Evolutionary conservation across 2,329 filamentous ascomycete species (phyloP), one percentile per base, ranked within the genome.

Genomic region (Alternaria arborescens): DNA sequence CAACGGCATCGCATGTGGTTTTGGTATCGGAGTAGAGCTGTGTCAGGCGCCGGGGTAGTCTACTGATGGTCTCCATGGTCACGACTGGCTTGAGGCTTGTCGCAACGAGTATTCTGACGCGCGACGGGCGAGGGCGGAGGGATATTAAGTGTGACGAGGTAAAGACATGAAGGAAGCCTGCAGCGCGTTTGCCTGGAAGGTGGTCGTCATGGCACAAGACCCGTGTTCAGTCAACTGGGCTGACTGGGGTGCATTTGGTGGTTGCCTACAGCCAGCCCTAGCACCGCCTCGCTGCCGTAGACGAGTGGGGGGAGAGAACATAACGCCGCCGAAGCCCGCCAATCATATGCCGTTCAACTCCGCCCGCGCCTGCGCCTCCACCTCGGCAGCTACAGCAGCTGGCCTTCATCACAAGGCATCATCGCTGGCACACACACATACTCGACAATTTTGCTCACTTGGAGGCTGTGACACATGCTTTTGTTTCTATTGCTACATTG

Each of bases 1-100:
- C 54, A 74, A 91, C 88, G 66, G 91, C 91, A 76, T 91, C 89
- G 74, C 87, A 90, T 26, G 89, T 91, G 69, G 88, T 90, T 75
- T 94, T 94, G 59, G 91, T 92, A 80, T 94, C 91, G 26, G 91
- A 90, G 77, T 94, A 94, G 58, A 94, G 86, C 71, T 90, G 73
- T 8, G 76, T 77, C 30, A 78, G 61, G 55, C 87, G 85, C 44
- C 75, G 75, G 18, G 73, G 73, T 14, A 77, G 70, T 61, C 72
- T 70, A 66, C 72, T 74, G 57, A 78, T 72, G 26, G 76, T 75
- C 64, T 78, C 74, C 76, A 78, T 78, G 55, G 51, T 70, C 38
- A 58, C 46, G 14, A 60, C 40, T 38, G 52, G 34, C 52, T 24
- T 12, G 5, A 8, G 12, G 16, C 43, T 36, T 24, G 61, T 52